Base-by-base conservation (phyloP, 768 basidiomycete species). In the Suillus placidus region DNA sequence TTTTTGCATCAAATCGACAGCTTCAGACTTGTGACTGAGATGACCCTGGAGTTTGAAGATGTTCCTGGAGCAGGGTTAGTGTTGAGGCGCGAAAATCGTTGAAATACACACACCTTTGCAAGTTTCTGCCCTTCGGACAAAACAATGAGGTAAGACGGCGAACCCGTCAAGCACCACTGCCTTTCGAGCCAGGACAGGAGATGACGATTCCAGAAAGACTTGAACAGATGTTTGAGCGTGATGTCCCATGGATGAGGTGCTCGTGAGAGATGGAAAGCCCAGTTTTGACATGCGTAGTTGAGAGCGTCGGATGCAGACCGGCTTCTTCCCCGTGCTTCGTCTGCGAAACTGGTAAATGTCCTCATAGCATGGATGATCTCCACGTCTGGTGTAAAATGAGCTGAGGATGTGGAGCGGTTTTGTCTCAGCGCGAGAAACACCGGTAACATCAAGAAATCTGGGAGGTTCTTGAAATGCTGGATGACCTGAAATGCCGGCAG, bases 391-490 rank as follows among this genome's bases (percentile, higher is more conserved):
- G 32, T 54, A 32, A 54, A 34, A 20, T 20, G 32, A 34, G 18
- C 9, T 54, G 52, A 18, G 34, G 52, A 5, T 20, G 32, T 34
- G 10, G 32, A 6, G 18, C 18, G 12, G 12, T 12, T 12, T 20
- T 54, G 32, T 54, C 32, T 54, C 18, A 54, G 20, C 5, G 18
- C 32, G 20, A 54, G 52, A 32, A 54, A 34, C 6, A 4, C 32
- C 12, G 32, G 52, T 34, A 54, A 54, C 52, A 54, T 54, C 32
- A 54, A 54, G 18, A 54, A 54, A 54, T 54, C 52, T 20, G 52
- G 52, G 2, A 54, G 32, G 30, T 12, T 54, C 32, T 54, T 54
- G 32, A 54, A 20, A 20, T 54, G 52, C 52, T 32, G 52, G 30
- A 54, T 54, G 52, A 32, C 30, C 10, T 54, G 30, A 54, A 54